These are phyloP conservation scores for Monilinia laxa DNA, from an alignment of 2,329 filamentous ascomycete species.

Conservation along the genomic window DNA sequence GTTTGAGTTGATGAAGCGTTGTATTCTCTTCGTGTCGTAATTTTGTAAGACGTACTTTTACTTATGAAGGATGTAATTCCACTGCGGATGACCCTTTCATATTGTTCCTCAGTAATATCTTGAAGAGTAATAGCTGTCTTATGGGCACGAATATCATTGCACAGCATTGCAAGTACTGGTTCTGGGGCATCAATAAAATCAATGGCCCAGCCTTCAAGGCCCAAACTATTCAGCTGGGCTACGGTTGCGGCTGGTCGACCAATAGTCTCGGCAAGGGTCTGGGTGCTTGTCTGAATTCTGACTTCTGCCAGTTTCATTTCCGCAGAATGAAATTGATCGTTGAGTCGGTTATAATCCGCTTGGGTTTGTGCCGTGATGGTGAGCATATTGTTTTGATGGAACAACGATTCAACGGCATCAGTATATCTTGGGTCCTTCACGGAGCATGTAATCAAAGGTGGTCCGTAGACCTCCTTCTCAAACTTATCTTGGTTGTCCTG, in stretches of 20 bases:
- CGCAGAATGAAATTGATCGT: constrained; percentile 59
- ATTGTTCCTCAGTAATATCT: constrained; percentile 66
- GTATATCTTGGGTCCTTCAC: constrained; percentile 59
- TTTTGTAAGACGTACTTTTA: constrained; percentile 60
- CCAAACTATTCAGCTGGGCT: constrained; percentile 56
- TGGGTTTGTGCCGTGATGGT: constrained; percentile 73
- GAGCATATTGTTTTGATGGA: constrained; percentile 54
- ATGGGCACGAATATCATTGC: constrained; percentile 68
- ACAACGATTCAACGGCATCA: constrained; percentile 57
- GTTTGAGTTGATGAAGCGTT: constrained; percentile 69
- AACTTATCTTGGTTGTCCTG: constrained; percentile 64
- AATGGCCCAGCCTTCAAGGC: constrained; percentile 77
- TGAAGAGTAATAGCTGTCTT: constrained; percentile 62
- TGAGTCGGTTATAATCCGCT: constrained; percentile 73
- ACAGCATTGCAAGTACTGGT: constrained; percentile 84
- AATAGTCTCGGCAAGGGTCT: constrained; percentile 53
- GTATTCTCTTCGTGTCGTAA: constrained; percentile 76
- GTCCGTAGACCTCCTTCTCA: constrained; percentile 62
- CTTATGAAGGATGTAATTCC: constrained; percentile 68
- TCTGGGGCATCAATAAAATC: constrained; percentile 80
- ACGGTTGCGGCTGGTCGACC: constrained; percentile 44
- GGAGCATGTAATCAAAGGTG: constrained; percentile 63
- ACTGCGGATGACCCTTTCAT: constrained; percentile 58
- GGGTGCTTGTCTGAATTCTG: constrained; percentile 56
- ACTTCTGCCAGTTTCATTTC: constrained; percentile 65